Percentiles rank a stretch among this genome's conserved stretches.
Conservation (phyloP, 2,329 filamentous ascomycete genomes). For the Ophiostoma angusticollis region DNA sequence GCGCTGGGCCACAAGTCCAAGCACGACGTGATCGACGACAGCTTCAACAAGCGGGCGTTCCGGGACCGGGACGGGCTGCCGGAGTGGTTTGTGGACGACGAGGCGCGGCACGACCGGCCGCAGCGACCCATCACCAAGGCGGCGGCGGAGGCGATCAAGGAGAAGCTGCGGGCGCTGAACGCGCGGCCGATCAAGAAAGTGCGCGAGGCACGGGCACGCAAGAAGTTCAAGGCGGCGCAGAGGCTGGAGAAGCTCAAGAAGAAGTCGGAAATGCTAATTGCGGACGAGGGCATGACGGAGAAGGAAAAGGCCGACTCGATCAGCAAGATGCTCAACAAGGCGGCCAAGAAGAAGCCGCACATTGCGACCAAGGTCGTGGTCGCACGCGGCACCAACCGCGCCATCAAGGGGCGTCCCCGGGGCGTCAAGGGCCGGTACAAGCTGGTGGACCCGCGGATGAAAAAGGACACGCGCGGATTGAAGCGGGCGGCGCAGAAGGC, state of each 20-base stretch:
- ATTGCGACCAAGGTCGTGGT: conserved; percentile 79
- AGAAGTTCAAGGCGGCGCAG: conserved; percentile 92
- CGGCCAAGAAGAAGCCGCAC: conserved; percentile 75
- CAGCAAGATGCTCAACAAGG: conserved; percentile 65
- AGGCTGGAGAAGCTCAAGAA: conserved; percentile 88
- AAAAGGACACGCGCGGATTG: conserved; percentile 85
- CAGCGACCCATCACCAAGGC: conserved; percentile 87
- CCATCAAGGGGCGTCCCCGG: conserved; percentile 65
- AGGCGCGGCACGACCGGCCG: conserved; percentile 66
- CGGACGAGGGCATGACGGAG: conserved; percentile 87
- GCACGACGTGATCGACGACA: conserved; percentile 73
- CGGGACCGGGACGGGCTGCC: conserved; percentile 84
- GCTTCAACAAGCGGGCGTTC: conserved; percentile 86
- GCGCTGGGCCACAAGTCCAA: conserved; percentile 74
- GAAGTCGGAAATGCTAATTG: conserved; percentile 82
- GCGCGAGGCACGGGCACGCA: conserved; percentile 85
- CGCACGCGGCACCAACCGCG: conserved; percentile 70
- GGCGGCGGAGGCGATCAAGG: conserved; percentile 81
- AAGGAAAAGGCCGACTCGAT: conserved; percentile 90
- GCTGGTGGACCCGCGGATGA: conserved; percentile 89
- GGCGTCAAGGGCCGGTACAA: conserved; percentile 95
- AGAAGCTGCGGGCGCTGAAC: conserved; percentile 85
- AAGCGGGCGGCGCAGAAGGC: conserved; percentile 62
- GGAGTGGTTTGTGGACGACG: conserved; percentile 97
- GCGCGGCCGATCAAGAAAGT: conserved; percentile 99